Evolutionary conservation across 805 yeast genomes (phyloP), one percentile per base, ranked within the genome.

Genomic region (Candida verbasci): DNA sequence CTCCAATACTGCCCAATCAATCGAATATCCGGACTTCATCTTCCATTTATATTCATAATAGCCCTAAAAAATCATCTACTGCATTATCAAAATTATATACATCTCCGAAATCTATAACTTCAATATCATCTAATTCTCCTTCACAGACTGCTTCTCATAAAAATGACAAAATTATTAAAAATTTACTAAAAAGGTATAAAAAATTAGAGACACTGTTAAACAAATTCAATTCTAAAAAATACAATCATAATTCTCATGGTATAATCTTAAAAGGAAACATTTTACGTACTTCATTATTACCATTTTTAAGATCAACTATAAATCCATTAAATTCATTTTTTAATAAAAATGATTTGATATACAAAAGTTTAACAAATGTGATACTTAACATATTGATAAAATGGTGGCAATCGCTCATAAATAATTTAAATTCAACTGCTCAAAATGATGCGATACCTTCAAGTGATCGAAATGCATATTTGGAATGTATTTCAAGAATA

Each of bases 401-500:
- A 45, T 77, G 82, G 82, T 76, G 82, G 82, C 47, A 56, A n/a
- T 58, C 69, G n/a, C 50, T 76, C 11, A 24, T 43, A 27, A 32
- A 31, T 8, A 43, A 40, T 26, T 40, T 43, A 21, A 30, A 27
- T n/a, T 23, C 31, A 6, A 24, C 20, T 14, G 24, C 12, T 14
- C n/a, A n/a, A n/a, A n/a, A n/a, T n/a, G 33, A 25, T 4, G 24
- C 30, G n/a, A 40, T 41, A 6, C 41, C 75, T 1, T 55, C 68
- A 3, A 52, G 69, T 11, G 82, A 76, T 55, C 56, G 72, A 31
- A 43, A 43, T 38, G 79, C 78, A 21, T 74, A 71, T 48, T 51
- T 73, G 29, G 83, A 77, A 47, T 72, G 77, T 37, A 59, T 77
- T 3, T 73, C 80, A 4, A 51, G 80, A 35, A 65, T 77, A 9